Conservation (phyloP, 2,329 filamentous ascomycete species). For the Hypomyces rosellus region DNA sequence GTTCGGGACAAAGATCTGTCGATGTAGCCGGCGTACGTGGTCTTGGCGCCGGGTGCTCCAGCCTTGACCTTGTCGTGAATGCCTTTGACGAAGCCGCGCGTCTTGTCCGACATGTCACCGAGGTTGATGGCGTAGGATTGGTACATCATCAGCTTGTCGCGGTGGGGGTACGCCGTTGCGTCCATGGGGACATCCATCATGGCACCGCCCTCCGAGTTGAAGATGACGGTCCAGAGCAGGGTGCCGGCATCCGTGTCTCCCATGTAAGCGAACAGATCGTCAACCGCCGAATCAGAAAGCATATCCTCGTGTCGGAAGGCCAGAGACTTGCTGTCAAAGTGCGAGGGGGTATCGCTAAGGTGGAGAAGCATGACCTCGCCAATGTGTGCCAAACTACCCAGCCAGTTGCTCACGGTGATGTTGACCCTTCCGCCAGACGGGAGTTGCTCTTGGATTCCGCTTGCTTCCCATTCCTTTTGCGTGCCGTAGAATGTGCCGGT, state of each 20-base stretch:
- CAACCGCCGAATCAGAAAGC: conserved; percentile 38
- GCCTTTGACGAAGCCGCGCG: conserved; percentile 44
- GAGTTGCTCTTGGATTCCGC: conserved; percentile 42
- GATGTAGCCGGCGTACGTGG: conserved; percentile 59
- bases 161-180: conserved; percentile 56
- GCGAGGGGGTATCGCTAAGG: conserved; percentile 38
- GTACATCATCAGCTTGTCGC: conserved; percentile 58
- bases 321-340: conserved; percentile 54
- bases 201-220: conserved; percentile 55
- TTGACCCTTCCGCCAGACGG: conserved; percentile 35
- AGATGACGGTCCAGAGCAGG: conserved; percentile 55
- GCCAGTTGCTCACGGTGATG: conserved; percentile 54
- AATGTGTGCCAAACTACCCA: conserved; percentile 49
- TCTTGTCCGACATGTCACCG: conserved; percentile 37
- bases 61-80: conserved; percentile 40
- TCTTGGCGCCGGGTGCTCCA: conserved; percentile 33
- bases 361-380: conserved; percentile 43
- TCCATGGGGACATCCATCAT: conserved; percentile 48
- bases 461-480: conserved; percentile 46
- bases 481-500: conserved; percentile 57
- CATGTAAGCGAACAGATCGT: conserved; percentile 48
- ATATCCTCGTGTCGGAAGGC: conserved; percentile 45
- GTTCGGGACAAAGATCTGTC: conserved; percentile 41
- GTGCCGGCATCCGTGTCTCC: conserved; percentile 44
- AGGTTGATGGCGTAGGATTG: conserved; percentile 54